Evolutionary conservation across 2,329 filamentous ascomycete genomes (phyloP).

Genomic region (Conoideocrella luteorostrata): DNA sequence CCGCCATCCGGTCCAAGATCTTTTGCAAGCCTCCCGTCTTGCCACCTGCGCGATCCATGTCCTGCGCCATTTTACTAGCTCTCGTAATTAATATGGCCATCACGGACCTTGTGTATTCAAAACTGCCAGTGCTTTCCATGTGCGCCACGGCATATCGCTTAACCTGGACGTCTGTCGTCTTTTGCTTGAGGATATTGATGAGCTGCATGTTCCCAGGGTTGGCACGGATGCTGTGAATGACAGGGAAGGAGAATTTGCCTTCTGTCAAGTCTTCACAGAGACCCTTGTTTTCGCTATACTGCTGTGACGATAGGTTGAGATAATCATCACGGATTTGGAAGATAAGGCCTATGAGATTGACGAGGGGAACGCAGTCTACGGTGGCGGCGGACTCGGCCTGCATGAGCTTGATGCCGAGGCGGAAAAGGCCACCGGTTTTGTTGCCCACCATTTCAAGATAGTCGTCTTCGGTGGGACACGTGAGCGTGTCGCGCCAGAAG

Average conservation of each 20-base stretch:
- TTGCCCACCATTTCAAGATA: constrained; percentile 93
- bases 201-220: constrained; percentile 70
- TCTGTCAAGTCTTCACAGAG: constrained; percentile 93
- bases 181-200: constrained; percentile 88
- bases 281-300: constrained; percentile 85
- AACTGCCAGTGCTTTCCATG: constrained; percentile 86
- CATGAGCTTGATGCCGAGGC: constrained; percentile 81
- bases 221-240: constrained; percentile 85
- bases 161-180: constrained; percentile 77
- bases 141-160: constrained; percentile 87
- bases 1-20: constrained; percentile 62
- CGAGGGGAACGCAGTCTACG: constrained; percentile 73
- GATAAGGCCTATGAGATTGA: constrained; percentile 77
- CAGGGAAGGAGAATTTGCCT: constrained; percentile 93
- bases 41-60: constrained; percentile 56
- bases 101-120: constrained; percentile 73
- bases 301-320: constrained; percentile 69
- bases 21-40: constrained; percentile 52
- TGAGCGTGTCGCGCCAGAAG: constrained; percentile 81
- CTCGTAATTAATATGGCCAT: constrained; percentile 57
- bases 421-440: constrained; percentile 84
- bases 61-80: constrained; percentile 55
- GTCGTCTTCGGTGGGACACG: constrained; percentile 78
- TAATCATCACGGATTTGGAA: constrained; percentile 95
- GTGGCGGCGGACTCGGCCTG: constrained; percentile 58